Conservation (phyloP, 139 green algal species). For the Coccomyxa sp. region DNA sequence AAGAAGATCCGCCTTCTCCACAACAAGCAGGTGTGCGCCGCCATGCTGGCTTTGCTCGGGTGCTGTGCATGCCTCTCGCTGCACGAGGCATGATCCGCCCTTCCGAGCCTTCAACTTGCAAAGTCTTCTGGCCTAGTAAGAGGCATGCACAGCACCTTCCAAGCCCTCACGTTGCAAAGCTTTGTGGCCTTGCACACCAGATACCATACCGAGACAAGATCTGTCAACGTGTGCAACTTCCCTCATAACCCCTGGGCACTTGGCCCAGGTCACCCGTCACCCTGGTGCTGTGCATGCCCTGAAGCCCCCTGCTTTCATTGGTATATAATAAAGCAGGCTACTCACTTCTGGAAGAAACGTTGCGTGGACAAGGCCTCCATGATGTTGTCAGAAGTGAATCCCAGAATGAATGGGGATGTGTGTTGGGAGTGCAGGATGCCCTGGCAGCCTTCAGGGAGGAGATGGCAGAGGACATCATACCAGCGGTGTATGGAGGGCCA, state of each 20-base stretch:
- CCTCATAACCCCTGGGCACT: not conserved
- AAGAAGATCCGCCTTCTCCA: slow-evolving; percentile 5
- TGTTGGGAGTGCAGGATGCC: not conserved
- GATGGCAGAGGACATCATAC: slow-evolving; percentile 1
- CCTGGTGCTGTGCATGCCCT: not conserved
- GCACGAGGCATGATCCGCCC: too few species aligned
- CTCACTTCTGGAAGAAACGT: too few species aligned
- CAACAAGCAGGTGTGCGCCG: not conserved
- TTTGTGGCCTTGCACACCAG: too few species aligned
- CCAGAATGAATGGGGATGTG: too few species aligned
- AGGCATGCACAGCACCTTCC: too few species aligned
- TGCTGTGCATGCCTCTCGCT: not conserved
- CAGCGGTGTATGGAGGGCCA: not conserved
- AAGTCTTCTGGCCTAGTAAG: too few species aligned
- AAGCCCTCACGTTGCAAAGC: too few species aligned
- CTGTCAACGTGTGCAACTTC: not conserved
- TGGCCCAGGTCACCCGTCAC: not conserved
- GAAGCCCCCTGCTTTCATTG: not conserved
- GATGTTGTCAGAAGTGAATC: too few species aligned
- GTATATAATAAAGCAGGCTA: too few species aligned
- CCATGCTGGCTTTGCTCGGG: not conserved
- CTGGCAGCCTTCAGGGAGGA: not conserved
- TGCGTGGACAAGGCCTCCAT: too few species aligned
- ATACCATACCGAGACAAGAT: too few species aligned
- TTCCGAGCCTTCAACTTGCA: too few species aligned